Conservation (phyloP, 768 basidiomycete genomes). For the Naganishia onofrii region DNA sequence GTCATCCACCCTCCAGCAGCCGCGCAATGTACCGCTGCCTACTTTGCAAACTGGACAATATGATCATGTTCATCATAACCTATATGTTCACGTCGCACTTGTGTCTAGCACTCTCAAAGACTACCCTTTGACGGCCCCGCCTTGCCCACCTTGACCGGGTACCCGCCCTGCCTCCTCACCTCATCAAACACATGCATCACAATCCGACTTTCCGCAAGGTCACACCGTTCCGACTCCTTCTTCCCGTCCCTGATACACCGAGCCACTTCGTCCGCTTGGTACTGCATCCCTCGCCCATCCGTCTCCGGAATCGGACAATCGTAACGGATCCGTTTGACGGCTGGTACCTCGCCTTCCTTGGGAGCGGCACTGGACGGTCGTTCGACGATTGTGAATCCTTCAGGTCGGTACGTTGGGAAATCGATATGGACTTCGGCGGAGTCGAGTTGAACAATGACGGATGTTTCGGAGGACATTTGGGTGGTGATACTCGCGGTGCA, state of each 20-base stretch:
- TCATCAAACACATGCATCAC: conserved; percentile 83
- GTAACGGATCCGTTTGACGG: conserved; percentile 57
- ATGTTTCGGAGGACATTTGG: conserved; percentile 33
- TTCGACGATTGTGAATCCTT: conserved; percentile 65
- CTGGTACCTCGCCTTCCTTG: neutral
- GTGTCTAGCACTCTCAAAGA: neutral
- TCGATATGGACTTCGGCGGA: conserved; percentile 66
- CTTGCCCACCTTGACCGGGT: conserved; percentile 55
- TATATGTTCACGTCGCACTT: neutral
- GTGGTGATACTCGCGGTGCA: conserved; percentile 38
- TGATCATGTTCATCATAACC: neutral
- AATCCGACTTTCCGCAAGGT: conserved; percentile 72
- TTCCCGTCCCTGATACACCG: conserved; percentile 71
- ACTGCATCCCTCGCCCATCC: conserved; percentile 71
- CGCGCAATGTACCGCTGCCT: too few species aligned
- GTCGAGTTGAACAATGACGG: conserved; percentile 66
- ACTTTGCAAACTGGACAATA: too few species aligned
- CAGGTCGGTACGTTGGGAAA: conserved; percentile 66
- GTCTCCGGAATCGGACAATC: conserved; percentile 32
- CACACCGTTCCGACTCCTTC: conserved; percentile 70
- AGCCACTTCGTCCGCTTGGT: conserved; percentile 84
- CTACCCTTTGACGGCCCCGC: conserved; percentile 29
- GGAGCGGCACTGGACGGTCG: conserved; percentile 56
- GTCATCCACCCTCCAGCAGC: too few species aligned
- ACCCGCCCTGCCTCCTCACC: conserved; percentile 67